These are phyloP conservation scores for Entonaema liquescens DNA, from an alignment of 495 filamentous ascomycete species.

Conservation along the genomic window DNA sequence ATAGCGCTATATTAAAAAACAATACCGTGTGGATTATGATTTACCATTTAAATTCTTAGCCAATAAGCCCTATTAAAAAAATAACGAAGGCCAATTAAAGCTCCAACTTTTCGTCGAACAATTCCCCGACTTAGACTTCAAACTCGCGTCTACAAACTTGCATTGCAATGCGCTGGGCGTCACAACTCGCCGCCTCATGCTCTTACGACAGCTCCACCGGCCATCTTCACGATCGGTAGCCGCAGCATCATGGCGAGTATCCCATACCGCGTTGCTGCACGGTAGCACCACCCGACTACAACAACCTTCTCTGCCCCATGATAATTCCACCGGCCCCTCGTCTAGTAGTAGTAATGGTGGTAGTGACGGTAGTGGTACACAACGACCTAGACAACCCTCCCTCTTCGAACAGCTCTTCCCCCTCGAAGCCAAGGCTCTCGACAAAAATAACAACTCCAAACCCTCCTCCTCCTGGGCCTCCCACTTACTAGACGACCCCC, in stretches of 20 bases:
- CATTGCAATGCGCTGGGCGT: constrained; percentile 39
- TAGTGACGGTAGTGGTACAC: no score
- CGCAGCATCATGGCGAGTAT: constrained; percentile 44
- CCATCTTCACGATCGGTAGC: constrained; percentile 48
- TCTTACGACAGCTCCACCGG: constrained; percentile 52
- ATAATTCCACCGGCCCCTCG: no score
- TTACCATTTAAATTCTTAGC: not conserved
- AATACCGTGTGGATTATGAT: constrained; percentile 8
- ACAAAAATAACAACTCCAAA: not conserved
- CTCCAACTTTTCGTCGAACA: constrained; percentile 17
- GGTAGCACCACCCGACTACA: constrained; percentile 29
- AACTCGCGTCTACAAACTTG: constrained; percentile 13
- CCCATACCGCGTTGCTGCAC: constrained; percentile 32
- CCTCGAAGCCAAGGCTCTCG: constrained; percentile 49
- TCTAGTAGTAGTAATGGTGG: no score
- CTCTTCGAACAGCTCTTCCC: constrained; percentile 69
- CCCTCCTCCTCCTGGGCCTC: constrained; percentile 22
- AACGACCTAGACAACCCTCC: constrained; percentile 38
- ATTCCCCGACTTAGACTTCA: not conserved
- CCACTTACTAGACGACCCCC: not conserved
- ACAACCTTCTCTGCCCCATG: no score
- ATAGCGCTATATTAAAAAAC: constrained; percentile 1
- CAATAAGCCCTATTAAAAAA: constrained; percentile 1
- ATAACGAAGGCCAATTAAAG: not conserved
- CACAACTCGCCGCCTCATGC: constrained; percentile 44